Evolutionary conservation across 495 filamentous ascomycete species (phyloP).

Genomic region (Lophiostoma macrostomum): DNA sequence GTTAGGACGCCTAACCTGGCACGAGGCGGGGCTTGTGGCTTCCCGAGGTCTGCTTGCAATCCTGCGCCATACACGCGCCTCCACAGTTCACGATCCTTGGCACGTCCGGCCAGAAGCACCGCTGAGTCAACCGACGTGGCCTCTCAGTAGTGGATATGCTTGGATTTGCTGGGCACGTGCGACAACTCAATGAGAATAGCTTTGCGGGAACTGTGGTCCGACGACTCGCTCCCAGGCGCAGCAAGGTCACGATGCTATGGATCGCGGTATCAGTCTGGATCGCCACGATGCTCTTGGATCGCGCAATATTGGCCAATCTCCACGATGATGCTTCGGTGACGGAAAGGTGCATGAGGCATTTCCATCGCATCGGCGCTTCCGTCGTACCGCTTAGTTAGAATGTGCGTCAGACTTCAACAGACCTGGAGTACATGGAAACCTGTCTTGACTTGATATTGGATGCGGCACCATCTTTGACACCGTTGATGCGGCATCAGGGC

Average conservation of each 20-base stretch:
- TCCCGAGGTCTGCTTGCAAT: not conserved
- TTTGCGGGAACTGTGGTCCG: too few relatives aligned
- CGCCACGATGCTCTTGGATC: not conserved
- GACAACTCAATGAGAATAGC: not conserved
- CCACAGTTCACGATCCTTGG: constrained; percentile 30
- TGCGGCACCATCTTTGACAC: too few relatives aligned
- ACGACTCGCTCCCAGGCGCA: constrained; percentile 19
- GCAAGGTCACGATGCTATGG: constrained; percentile 7
- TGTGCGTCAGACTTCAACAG: too few relatives aligned
- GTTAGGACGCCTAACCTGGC: not conserved
- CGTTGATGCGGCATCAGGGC: too few relatives aligned
- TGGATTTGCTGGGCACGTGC: constrained; percentile 19
- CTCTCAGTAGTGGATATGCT: constrained; percentile 17
- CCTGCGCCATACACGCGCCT: not conserved
- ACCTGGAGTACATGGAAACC: too few relatives aligned
- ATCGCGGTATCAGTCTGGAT: not conserved
- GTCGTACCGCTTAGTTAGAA: too few relatives aligned
- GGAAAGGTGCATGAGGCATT: too few relatives aligned
- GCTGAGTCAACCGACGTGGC: constrained; percentile 17
- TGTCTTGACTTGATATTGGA: too few relatives aligned
- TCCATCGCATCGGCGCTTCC: too few relatives aligned
- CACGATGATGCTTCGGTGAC: too few relatives aligned
- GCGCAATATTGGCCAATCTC: too few relatives aligned
- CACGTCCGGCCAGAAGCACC: not conserved
- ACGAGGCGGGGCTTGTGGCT: not conserved